These are phyloP conservation scores for Penicillium sp. DNA, from an alignment of 2,329 filamentous ascomycete species.

Conservation along the genomic window DNA sequence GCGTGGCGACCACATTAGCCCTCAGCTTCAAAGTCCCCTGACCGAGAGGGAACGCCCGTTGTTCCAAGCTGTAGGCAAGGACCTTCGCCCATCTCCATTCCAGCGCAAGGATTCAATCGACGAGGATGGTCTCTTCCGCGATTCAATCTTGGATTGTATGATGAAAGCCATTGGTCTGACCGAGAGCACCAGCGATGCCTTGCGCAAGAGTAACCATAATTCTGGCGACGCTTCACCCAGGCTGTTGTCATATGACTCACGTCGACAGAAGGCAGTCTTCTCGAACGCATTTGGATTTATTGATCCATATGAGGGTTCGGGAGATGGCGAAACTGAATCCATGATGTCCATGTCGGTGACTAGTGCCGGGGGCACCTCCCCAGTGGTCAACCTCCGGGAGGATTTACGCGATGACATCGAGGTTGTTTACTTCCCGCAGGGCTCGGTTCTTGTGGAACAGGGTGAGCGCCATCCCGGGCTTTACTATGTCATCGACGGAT, in stretches of 20 bases:
- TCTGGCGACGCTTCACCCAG: conserved; percentile 85
- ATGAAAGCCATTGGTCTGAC: conserved; percentile 89
- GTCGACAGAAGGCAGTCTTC: conserved; percentile 76
- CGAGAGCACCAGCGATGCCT: conserved; percentile 61
- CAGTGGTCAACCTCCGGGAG: conserved; percentile 67
- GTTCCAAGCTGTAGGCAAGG: conserved; percentile 33
- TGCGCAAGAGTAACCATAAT: conserved; percentile 61
- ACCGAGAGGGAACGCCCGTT: conserved; percentile 45
- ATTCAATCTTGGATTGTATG: conserved; percentile 91
- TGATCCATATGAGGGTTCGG: conserved; percentile 71
- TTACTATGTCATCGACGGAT: conserved; percentile 97
- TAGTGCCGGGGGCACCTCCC: conserved; percentile 61
- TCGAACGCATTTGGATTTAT: conserved; percentile 91
- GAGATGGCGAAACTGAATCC: conserved; percentile 85
- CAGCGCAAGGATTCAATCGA: conserved; percentile 80
- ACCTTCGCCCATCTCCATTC: conserved; percentile 40
- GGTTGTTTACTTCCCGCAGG: conserved; percentile 96
- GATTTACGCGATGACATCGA: conserved; percentile 92
- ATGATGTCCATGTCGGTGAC: conserved; percentile 69
- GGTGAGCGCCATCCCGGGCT: conserved; percentile 94
- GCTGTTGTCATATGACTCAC: conserved; percentile 80
- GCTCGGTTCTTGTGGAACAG: conserved; percentile 91
- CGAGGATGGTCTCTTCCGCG: conserved; percentile 84
- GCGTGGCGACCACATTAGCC: conserved; percentile 47
- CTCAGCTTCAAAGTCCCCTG: conserved; percentile 42